Conservation (phyloP, 352 stramenopile genomes). For the Phytophthora sp. region DNA sequence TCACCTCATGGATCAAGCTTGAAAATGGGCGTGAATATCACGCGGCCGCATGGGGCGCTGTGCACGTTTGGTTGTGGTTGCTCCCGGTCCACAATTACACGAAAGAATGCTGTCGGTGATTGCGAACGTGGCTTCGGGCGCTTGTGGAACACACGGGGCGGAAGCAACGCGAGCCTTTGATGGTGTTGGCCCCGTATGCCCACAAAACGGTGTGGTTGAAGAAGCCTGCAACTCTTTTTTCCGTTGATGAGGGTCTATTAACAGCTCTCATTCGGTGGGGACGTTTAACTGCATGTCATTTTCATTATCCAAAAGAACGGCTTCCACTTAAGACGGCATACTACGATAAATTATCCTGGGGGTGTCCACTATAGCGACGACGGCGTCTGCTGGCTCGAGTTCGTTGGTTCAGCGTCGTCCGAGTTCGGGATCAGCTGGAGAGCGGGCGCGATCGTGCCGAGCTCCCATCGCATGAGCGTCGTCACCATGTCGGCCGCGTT, state of each 20-base stretch:
- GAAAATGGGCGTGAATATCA: constrained; percentile 1
- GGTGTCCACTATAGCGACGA: constrained; percentile 5
- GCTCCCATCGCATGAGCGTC: constrained; percentile 56
- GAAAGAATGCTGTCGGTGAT: constrained; percentile 21
- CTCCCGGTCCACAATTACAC: constrained; percentile 17
- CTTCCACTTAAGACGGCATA: constrained; percentile 12
- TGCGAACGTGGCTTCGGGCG: constrained; percentile 26
- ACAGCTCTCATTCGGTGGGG: too few relatives aligned
- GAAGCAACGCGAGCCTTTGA: constrained; percentile 8
- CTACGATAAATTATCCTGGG: constrained; percentile 29
- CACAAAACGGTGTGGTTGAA: constrained; percentile 42
- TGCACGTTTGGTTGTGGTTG: constrained; percentile 37
- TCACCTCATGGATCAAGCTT: too few relatives aligned
- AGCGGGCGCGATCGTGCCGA: constrained; percentile 46
- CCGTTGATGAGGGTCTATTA: background rate
- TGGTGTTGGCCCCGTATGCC: constrained; percentile 8
- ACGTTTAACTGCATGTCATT: constrained; percentile 5
- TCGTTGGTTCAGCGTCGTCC: constrained; percentile 1
- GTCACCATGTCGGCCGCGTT: constrained; percentile 57
- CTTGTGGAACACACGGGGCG: background rate
- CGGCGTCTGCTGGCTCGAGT: constrained; percentile 3
- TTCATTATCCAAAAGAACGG: constrained; percentile 34
- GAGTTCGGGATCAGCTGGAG: constrained; percentile 39
- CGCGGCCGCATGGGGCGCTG: background rate
- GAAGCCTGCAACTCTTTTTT: constrained; percentile 14